phyloP scores from a whole-genome alignment of 108 stramenopile species.

The Schizochytrium sp. region DNA sequence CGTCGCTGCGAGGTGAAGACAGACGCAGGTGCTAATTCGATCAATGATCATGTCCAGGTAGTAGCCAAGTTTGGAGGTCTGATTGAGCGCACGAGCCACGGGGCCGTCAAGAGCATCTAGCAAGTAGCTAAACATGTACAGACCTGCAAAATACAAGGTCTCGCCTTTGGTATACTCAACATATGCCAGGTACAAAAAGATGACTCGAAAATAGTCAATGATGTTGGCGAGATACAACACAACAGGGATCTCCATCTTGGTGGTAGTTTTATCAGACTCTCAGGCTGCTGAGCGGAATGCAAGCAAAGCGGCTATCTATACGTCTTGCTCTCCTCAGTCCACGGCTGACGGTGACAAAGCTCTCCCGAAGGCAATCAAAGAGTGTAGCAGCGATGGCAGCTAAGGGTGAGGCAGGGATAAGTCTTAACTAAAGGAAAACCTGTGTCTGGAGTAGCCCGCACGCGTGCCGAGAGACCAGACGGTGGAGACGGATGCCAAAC shows the following conservation, averaged over 20 bases:
- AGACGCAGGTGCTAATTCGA: slow-evolving; percentile 16
- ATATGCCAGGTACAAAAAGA: slow-evolving; percentile 17
- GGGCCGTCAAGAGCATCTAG: slow-evolving; percentile 47
- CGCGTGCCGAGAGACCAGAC: no score
- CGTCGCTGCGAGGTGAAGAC: slow-evolving; percentile 6
- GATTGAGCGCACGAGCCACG: slow-evolving; percentile 52
- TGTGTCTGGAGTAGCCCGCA: no score
- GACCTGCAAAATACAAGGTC: neutral
- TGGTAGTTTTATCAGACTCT: neutral
- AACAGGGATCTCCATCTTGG: slow-evolving; percentile 44
- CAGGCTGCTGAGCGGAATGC: neutral
- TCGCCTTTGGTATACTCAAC: neutral
- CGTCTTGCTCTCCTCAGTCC: no score
- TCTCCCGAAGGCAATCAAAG: no score
- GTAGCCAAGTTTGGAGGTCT: slow-evolving; percentile 37
- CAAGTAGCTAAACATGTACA: slow-evolving; percentile 40
- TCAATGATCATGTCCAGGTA: slow-evolving; percentile 59
- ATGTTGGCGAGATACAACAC: slow-evolving; percentile 49
- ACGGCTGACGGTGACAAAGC: no score
- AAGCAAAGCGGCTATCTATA: no score
- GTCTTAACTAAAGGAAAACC: no score
- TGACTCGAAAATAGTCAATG: slow-evolving; percentile 43
- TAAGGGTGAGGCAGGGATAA: no score
- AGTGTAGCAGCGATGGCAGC: no score
- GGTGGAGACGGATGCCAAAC: no score